phyloP scores from a whole-genome alignment of 1,139 yeast genomes.

The Blastobotrys petasosporus region DNA sequence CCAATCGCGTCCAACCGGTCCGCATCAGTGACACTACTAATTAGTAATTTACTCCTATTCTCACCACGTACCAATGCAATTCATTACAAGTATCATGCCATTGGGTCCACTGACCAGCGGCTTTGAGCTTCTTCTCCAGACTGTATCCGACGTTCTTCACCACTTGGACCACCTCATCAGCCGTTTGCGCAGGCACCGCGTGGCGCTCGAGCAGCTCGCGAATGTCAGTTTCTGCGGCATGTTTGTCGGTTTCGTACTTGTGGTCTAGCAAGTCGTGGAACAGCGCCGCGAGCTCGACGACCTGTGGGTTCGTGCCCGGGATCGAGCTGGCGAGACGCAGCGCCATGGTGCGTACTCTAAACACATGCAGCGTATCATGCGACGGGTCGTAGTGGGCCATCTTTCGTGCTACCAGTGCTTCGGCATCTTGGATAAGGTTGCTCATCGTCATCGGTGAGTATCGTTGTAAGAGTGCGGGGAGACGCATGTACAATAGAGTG shows the following conservation, averaged over 20 bases:
- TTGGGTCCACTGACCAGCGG: conserved; percentile 25
- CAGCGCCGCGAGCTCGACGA: conserved; percentile 35
- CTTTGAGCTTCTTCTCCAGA: conserved; percentile 27
- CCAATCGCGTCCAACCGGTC: conserved; percentile 38
- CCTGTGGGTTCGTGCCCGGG: conserved; percentile 22
- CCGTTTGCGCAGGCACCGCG: conserved; percentile 20
- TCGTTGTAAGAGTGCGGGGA: neutral
- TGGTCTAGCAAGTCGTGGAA: conserved; percentile 36
- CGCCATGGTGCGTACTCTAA: conserved; percentile 31
- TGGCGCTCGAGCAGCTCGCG: conserved; percentile 1
- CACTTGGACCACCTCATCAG: conserved; percentile 25
- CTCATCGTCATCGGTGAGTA: neutral
- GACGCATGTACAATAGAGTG: no score
- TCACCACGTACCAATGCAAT: conserved; percentile 30
- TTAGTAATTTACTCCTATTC: conserved; percentile 9
- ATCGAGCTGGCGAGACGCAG: conserved; percentile 21
- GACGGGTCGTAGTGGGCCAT: conserved; percentile 32
- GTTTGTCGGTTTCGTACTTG: conserved; percentile 27
- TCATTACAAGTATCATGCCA: conserved; percentile 30
- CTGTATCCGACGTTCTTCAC: conserved; percentile 30
- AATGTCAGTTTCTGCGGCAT: conserved; percentile 11
- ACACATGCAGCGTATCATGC: conserved; percentile 31
- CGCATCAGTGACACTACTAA: conserved; percentile 34
- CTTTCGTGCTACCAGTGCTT: conserved; percentile 19
- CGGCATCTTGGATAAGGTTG: conserved; percentile 9